phyloP scores from a whole-genome alignment of 1,284 basidiomycete genomes.

The Puccinia brachypodii region DNA sequence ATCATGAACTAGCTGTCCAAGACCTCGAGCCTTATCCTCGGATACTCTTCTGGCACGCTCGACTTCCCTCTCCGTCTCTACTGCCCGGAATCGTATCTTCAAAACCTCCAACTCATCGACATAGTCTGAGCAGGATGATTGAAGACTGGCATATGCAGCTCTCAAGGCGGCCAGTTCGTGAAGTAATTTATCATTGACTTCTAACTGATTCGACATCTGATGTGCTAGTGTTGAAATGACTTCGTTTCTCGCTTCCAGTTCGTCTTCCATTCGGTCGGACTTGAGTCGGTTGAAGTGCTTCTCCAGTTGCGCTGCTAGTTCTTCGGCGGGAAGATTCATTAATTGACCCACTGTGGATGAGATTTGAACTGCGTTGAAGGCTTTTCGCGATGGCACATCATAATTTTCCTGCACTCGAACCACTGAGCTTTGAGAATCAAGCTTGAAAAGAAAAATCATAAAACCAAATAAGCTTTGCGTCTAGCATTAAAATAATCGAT shows the following conservation, averaged over 20 bases:
- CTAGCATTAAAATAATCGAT: not conserved
- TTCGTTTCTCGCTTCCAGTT: constrained; percentile 43
- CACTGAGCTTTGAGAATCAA: not conserved
- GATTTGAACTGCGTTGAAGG: not conserved
- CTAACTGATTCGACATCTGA: constrained; percentile 35
- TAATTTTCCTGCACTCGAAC: not conserved
- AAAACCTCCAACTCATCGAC: constrained; percentile 36
- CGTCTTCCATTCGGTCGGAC: constrained; percentile 24
- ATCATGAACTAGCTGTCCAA: constrained; percentile 25
- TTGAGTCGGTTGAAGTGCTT: constrained; percentile 26
- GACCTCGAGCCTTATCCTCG: constrained; percentile 15
- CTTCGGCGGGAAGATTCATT: constrained; percentile 20
- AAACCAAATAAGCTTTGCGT: not conserved
- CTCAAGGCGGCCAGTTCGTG: constrained; percentile 31
- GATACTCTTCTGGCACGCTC: constrained; percentile 13
- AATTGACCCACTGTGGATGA: not conserved
- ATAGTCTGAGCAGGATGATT: constrained; percentile 18
- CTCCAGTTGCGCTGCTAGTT: constrained; percentile 15
- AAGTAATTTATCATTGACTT: constrained; percentile 45
- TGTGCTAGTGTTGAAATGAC: constrained; percentile 36
- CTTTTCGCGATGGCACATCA: not conserved
- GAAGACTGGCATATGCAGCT: constrained; percentile 33
- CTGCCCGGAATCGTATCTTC: not conserved
- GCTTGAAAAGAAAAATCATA: not conserved
- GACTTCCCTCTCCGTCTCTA: not conserved